Percentiles rank a stretch among this genome's conserved stretches.
phyloP scores from a whole-genome alignment of 805 yeast species.

The Candida methanosorbosa region DNA sequence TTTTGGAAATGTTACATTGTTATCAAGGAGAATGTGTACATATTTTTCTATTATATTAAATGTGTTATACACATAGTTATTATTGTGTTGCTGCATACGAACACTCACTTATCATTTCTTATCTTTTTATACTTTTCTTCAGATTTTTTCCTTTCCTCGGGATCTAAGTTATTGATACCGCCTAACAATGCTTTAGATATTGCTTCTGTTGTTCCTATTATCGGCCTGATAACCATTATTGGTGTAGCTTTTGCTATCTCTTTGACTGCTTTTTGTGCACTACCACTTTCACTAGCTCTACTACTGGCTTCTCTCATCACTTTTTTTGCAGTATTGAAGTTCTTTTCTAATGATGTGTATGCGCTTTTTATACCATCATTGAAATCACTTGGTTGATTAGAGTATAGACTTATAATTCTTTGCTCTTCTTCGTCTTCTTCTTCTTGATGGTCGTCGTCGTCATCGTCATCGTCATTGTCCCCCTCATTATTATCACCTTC shows the following conservation, averaged over 20 bases:
- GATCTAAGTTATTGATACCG: constrained; percentile 70
- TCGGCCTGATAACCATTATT: constrained; percentile 69
- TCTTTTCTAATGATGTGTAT: constrained; percentile 59
- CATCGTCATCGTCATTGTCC: constrained; percentile 15
- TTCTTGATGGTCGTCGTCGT: constrained; percentile 17
- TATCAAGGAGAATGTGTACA: no score
- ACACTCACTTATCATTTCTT: no score
- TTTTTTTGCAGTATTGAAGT: constrained; percentile 55
- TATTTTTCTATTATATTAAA: no score
- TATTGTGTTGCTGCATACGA: no score
- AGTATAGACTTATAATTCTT: constrained; percentile 59
- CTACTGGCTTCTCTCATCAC: constrained; percentile 52
- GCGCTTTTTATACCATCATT: constrained; percentile 73
- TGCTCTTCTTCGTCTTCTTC: constrained; percentile 26
- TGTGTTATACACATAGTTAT: no score
- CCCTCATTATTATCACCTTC: constrained; percentile 20
- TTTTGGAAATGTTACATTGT: no score
- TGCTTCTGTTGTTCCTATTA: constrained; percentile 91
- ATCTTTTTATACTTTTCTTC: constrained; percentile 54
- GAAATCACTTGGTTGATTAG: constrained; percentile 70
- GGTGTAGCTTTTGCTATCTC: constrained; percentile 75
- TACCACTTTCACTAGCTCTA: constrained; percentile 56
- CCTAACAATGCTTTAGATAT: constrained; percentile 78
- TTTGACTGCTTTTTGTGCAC: constrained; percentile 56
- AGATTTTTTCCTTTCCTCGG: constrained; percentile 45